A percentile compares a stretch with the other conserved stretches of the same genome.
phyloP scores from a whole-genome alignment of 768 basidiomycete species.

The Boletus reticuloceps region DNA sequence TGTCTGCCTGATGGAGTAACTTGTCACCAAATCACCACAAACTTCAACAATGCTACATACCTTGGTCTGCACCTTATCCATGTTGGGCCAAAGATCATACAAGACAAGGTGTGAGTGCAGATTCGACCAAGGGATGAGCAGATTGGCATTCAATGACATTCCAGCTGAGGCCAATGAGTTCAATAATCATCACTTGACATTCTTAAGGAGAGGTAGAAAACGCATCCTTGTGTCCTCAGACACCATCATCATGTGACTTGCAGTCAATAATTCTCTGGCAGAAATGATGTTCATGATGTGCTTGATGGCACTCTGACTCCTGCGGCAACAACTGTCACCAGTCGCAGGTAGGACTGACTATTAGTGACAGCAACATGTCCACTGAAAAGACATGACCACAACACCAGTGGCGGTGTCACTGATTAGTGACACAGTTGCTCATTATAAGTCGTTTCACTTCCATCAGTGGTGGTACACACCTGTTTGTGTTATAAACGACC shows the following conservation, averaged over 20 bases:
- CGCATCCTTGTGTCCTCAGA: constrained; percentile 53
- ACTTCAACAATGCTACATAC: constrained; percentile 25
- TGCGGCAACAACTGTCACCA: constrained; percentile 43
- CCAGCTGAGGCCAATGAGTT: constrained; percentile 51
- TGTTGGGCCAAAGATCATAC: constrained; percentile 51
- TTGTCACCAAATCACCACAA: neutral
- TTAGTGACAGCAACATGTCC: no score
- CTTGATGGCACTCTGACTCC: constrained; percentile 51
- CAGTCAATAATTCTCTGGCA: constrained; percentile 63
- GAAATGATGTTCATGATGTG: constrained; percentile 62
- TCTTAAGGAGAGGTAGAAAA: constrained; percentile 21
- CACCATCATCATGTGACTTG: constrained; percentile 55
- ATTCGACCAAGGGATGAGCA: constrained; percentile 38
- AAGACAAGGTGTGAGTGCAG: constrained; percentile 59
- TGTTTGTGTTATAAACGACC: no score
- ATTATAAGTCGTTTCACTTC: no score
- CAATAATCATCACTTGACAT: constrained; percentile 47
- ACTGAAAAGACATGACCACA: no score
- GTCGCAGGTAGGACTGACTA: no score
- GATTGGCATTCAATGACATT: constrained; percentile 42
- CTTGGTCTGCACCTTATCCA: constrained; percentile 33
- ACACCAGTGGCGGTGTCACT: no score
- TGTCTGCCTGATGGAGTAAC: constrained; percentile 15
- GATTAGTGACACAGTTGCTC: no score
- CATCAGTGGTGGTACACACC: no score